Base-by-base conservation (phyloP, 2,329 filamentous ascomycete genomes). In the Pezicula rhizophila region DNA sequence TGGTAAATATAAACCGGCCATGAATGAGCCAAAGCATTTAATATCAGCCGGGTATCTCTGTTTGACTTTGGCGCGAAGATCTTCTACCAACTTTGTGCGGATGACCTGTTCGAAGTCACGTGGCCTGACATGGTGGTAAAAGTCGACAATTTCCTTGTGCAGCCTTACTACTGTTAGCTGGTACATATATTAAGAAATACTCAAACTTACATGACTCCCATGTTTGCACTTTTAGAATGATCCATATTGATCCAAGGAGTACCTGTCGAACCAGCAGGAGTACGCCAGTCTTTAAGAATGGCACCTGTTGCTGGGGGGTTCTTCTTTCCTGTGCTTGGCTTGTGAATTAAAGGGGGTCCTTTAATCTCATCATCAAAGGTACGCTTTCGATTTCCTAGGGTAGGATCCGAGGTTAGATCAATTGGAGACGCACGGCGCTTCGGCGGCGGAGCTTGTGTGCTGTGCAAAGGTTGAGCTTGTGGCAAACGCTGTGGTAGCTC, bases 1-100 rank as follows among this genome's bases (percentile, higher is more conserved):
- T 6, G 85, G 85, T 8, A 89, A 72, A 62, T 87, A 88, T 6
- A 79, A 60, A 8, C 87, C 89, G 3, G 89, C 89, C 57, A 89
- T 91, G 67, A 91, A 99, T 0, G 93, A 97, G n/a, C 93, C 93
- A 64, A 99, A 99, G 8, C 85, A 76, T 31, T 78, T 73, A 7
- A 96, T 72, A 43, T 84, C 75, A 10, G 83, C 80, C 42, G 80
- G 78, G 11, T 72, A 85, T 43, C 72, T 71, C 12, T 66, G 72
- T 50, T 73, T 74, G 60, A 95, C 75, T 2, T 76, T 74, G 15
- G 64, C 62, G 44, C 81, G 74, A 2, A 97, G 72, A 15, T 89
- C 82, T 3, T 80, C 69, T 31, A 97, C 76, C 12, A 99, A 71
- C 42, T 87, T 78, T 17, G 76, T 68, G 8, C 93, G 87, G 47